These are phyloP conservation scores for Mycena belliarum DNA, from an alignment of 768 basidiomycete genomes.

Conservation along the genomic window DNA sequence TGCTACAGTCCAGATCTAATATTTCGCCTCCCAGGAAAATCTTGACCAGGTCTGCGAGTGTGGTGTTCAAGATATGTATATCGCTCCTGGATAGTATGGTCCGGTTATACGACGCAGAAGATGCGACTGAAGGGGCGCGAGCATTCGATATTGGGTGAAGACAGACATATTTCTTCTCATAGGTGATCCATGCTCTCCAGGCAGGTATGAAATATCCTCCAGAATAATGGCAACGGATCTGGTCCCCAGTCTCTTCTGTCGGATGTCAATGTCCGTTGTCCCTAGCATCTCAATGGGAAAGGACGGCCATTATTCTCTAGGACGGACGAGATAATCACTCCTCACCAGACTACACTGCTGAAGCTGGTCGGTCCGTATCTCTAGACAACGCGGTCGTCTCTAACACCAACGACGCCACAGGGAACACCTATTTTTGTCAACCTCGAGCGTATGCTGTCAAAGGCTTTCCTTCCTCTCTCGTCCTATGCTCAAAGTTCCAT, in stretches of 20 bases:
- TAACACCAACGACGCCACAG: constrained; percentile 25
- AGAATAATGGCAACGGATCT: constrained; percentile 61
- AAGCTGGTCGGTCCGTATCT: constrained; percentile 87
- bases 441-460: constrained; percentile 61
- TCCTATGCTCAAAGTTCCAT: constrained; percentile 58
- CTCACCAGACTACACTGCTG: constrained; percentile 84
- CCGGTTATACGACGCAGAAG: constrained; percentile 65
- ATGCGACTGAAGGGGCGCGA: constrained; percentile 61
- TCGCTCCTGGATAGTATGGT: constrained; percentile 72
- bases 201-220: constrained; percentile 63
- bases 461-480: constrained; percentile 60
- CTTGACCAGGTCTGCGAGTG: constrained; percentile 51
- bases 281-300: constrained; percentile 21
- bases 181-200: constrained; percentile 1
- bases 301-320: constrained; percentile 36
- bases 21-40: constrained; percentile 43
- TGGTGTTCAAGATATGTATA: constrained; percentile 68
- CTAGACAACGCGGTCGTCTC: constrained; percentile 48
- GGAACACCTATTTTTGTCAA: constrained; percentile 39
- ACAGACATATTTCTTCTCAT: too few relatives aligned
- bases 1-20: constrained; percentile 2
- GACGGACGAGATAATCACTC: constrained; percentile 70
- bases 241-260: constrained; percentile 59
- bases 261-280: constrained; percentile 58
- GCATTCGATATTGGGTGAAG: constrained; percentile 78